Conservation (phyloP, 139 green algal genomes). For the Trebouxia sp. region DNA sequence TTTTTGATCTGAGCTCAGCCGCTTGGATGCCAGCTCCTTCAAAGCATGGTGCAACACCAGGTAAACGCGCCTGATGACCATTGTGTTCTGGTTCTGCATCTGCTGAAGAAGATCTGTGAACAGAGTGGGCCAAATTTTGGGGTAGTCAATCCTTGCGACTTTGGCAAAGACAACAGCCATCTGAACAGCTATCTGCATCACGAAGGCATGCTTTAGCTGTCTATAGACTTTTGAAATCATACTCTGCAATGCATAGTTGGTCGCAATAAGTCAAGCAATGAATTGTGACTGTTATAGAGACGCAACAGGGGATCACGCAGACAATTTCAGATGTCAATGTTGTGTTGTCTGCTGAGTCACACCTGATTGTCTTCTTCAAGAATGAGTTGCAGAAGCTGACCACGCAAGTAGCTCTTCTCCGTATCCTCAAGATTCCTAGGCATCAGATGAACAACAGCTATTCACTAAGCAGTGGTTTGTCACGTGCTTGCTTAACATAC, state of each 20-base stretch:
- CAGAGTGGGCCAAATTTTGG: constrained; percentile 80
- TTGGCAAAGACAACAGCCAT: constrained; percentile 86
- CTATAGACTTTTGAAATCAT: no score
- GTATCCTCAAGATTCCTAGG: constrained; percentile 68
- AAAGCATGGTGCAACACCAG: constrained; percentile 91
- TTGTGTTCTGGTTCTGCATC: constrained; percentile 39
- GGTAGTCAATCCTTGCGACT: constrained; percentile 88
- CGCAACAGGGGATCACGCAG: no score
- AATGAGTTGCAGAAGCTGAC: constrained; percentile 68
- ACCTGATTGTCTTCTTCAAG: constrained; percentile 85
- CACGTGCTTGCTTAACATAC: no score
- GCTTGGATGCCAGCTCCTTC: constrained; percentile 95
- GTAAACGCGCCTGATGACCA: constrained; percentile 65
- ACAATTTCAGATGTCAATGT: no score
- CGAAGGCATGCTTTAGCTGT: neutral
- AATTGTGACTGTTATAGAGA: no score
- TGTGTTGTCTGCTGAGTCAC: no score
- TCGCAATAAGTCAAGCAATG: no score
- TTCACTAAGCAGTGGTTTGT: no score
- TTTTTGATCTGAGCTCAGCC: constrained; percentile 81
- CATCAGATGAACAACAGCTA: no score
- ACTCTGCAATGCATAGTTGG: no score
- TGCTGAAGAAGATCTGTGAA: constrained; percentile 70
- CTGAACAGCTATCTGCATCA: constrained; percentile 79
- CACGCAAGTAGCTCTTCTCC: constrained; percentile 81